Base-by-base conservation (phyloP, 1,284 basidiomycete genomes). In the Cerrena zonata region DNA sequence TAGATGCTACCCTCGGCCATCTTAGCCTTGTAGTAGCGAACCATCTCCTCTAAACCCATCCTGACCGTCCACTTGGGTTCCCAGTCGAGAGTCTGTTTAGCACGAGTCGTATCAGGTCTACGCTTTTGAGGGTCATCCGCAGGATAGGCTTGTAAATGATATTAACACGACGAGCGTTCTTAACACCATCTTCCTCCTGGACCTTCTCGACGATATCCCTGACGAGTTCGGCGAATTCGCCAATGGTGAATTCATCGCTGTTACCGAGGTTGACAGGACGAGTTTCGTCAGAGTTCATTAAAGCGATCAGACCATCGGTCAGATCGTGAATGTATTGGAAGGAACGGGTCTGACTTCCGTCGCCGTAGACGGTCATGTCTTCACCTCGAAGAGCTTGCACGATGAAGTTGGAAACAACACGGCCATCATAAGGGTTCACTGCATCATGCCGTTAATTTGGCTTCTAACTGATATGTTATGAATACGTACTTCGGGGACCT, bases 341-440 rank as follows among this genome's bases (percentile, higher is more conserved):
- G 18, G 94, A 97, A 52, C 95, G 87, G 19, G 95, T 98, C 72
- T 97, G 94, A 44, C 75, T 83, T 53, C 95, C 95, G 65, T 98
- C 95, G 47, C 95, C 95, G 70, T 97, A 99, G 44, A 98, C 89
- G 45, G 94, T 96, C 77, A 99, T 84, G 68, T 96, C 89, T 71
- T 98, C 87, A 47, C 93, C 94, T 60, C 88, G 88, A 52, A 99
- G 82, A 7, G 94, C 95, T 64, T 97, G 94, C 50, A 97, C 88
- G 65, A 97, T 95, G 69, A 99, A 97, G 74, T 98, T 98, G 65
- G 92, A 95, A 30, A 99, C 95, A 52, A 99, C 93, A 52, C 95
- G 89, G 22, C 95, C 95, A 64, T 98, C 95, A 64, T 84, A 83
- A 2, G 94, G 91, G 73, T 95, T 94, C 94, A 96, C 94, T 89